Base-by-base conservation (phyloP, 805 yeast species). In the Hermanozyma aechmeae region DNA sequence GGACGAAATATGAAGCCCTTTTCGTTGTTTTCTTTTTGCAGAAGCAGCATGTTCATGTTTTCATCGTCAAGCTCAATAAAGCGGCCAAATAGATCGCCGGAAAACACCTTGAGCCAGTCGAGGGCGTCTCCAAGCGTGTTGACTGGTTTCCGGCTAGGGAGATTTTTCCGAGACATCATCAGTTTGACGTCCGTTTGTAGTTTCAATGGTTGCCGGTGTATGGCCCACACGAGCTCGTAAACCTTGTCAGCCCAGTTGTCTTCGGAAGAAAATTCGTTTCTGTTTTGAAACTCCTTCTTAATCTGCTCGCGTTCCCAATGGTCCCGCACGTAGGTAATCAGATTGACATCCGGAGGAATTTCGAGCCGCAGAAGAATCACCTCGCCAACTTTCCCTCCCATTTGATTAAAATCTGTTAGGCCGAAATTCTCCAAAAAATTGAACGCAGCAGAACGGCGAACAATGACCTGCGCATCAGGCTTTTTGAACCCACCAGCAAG, bases 381-480 rank as follows among this genome's bases (percentile, higher is more conserved):
- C 8, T 76, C 76, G 0, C 98, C 98, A 7, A 68, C 54, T 40
- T 83, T 84, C 2, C 97, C 98, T 5, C 98, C 97, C 65, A 89
- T 60, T 0, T 95, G 85, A 71, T 95, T 79, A 33, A 89, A 72
- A 41, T 86, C 94, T 0, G 73, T 70, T 13, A 89, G 48, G 34
- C 75, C 72, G 48, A 79, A 76, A 15, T 68, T 61, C 17, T 60
- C 60, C 8, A 87, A 50, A 48, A 89, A 92, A 0, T 46, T 43
- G 2, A 56, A 37, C 2, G 77, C 58, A 11, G 71, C 53, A 21
- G 25, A 43, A 24, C 69, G 70, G 16, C 78, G 51, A 0, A 92
- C 64, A 3, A 83, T 65, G 0, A 96, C 84, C 49, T 92, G 97
- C 24, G 76, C 73, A 48, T 84, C 75, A 0, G 98, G 98, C 45